phyloP scores from a whole-genome alignment of 768 basidiomycete species.

The Amanita jacksonii region DNA sequence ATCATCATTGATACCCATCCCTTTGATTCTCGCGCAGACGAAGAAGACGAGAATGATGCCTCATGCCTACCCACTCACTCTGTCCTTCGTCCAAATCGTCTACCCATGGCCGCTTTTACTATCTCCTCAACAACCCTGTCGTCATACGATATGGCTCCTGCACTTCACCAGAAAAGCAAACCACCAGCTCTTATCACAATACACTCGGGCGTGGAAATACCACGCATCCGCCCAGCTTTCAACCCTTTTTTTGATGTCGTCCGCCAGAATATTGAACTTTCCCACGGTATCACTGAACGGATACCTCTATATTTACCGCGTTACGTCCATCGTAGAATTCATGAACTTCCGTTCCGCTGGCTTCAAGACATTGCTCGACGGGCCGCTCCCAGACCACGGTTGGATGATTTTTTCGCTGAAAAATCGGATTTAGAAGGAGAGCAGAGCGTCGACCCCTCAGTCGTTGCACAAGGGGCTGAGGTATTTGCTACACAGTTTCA shows the following conservation, averaged over 20 bases:
- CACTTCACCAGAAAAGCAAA: conserved; percentile 11
- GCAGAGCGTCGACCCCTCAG: conserved; percentile 19
- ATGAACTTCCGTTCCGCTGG: conserved; percentile 76
- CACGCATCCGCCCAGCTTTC: conserved; percentile 29
- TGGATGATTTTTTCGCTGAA: conserved; percentile 15
- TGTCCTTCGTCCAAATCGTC: conserved; percentile 40
- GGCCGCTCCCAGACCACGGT: conserved; percentile 24
- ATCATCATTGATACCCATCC: conserved; percentile 43
- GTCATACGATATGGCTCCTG: conserved; percentile 15
- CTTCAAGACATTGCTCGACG: conserved; percentile 59
- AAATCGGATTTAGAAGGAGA: conserved; percentile 21
- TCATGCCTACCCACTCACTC: conserved; percentile 11
- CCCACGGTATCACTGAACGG: conserved; percentile 65
- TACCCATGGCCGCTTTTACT: conserved; percentile 59
- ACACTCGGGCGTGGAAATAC: conserved; percentile 11
- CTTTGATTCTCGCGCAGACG: conserved; percentile 31
- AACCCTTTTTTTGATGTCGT: conserved; percentile 97
- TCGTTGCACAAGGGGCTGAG: conserved; percentile 63
- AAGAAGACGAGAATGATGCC: conserved; percentile 41
- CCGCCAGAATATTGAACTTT: conserved; percentile 78
- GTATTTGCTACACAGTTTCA: conserved; percentile 90
- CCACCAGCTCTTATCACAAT: conserved; percentile 12
- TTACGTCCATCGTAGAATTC: conserved; percentile 45
- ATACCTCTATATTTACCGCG: conserved; percentile 58
- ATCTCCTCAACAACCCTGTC: conserved; percentile 32